A percentile compares a stretch with the other conserved stretches of the same genome.
Conservation (phyloP, 805 yeast genomes). For the Candida tibetensis region DNA sequence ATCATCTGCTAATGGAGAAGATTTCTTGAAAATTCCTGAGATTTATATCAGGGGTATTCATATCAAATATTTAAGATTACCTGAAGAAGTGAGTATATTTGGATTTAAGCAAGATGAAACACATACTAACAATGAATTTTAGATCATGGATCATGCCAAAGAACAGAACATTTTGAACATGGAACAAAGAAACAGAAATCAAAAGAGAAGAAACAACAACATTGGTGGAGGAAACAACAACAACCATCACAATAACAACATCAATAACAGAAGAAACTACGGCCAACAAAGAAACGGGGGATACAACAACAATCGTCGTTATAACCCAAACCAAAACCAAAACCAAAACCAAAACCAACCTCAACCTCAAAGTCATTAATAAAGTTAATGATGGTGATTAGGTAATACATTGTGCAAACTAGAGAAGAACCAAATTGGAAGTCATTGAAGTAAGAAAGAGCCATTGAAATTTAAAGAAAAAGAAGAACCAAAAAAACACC, state of each 20-base stretch:
- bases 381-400: too few species aligned
- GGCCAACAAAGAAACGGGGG: conserved; percentile 23
- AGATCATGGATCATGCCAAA: conserved; percentile 69
- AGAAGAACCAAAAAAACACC: too few species aligned
- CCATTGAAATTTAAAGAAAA: too few species aligned
- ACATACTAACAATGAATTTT: conserved; percentile 11
- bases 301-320: conserved; percentile 23
- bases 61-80: conserved; percentile 72
- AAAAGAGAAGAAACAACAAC: conserved; percentile 41
- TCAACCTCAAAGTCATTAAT: too few species aligned
- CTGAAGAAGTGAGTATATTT: conserved; percentile 47
- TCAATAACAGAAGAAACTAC: conserved; percentile 16
- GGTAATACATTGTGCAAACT: too few species aligned
- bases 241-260: conserved; percentile 10
- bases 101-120: background rate
- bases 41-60: conserved; percentile 83
- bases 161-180: conserved; percentile 55
- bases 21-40: conserved; percentile 63
- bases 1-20: conserved; percentile 58
- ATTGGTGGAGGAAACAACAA: conserved; percentile 17
- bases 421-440: too few species aligned
- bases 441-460: too few species aligned
- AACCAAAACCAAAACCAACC: conserved; percentile 14
- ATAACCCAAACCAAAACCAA: conserved; percentile 19
- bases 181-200: conserved; percentile 48